Conservation (phyloP, 768 basidiomycete genomes). For the Termitomyces sp. region DNA sequence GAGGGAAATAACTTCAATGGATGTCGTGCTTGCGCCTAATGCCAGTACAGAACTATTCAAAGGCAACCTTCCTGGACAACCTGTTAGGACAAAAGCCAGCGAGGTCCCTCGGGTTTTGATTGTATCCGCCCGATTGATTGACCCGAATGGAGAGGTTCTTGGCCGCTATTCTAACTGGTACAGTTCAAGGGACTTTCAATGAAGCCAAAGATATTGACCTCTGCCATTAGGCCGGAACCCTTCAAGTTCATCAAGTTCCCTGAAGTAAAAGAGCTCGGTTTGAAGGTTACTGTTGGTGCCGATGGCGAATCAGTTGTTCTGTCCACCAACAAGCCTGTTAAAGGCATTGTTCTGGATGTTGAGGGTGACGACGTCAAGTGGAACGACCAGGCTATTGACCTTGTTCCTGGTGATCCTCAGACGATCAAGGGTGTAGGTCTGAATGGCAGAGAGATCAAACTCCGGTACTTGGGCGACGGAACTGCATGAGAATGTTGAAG, state of each 20-base stretch:
- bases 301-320: slow-evolving; percentile 62
- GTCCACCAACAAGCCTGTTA: slow-evolving; percentile 67
- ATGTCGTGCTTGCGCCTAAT: slow-evolving; percentile 62
- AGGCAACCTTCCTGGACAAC: slow-evolving; percentile 70
- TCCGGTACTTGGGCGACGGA: slow-evolving; percentile 75
- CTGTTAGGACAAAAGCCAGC: slow-evolving; percentile 59
- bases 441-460: slow-evolving; percentile 58
- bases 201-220: neutral
- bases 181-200: slow-evolving; percentile 20
- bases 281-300: slow-evolving; percentile 44
- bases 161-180: slow-evolving; percentile 76
- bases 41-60: slow-evolving; percentile 81
- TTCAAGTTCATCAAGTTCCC: slow-evolving; percentile 92
- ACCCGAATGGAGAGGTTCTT: slow-evolving; percentile 51
- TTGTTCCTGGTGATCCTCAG: slow-evolving; percentile 84
- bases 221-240: slow-evolving; percentile 76
- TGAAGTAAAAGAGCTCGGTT: slow-evolving; percentile 48
- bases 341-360: slow-evolving; percentile 81
- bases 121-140: slow-evolving; percentile 65
- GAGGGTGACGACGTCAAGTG: slow-evolving; percentile 71
- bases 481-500: slow-evolving; percentile 40
- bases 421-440: slow-evolving; percentile 62
- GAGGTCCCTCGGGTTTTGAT: slow-evolving; percentile 66
- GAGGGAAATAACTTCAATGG: slow-evolving; percentile 45
- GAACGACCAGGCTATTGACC: slow-evolving; percentile 89